These are phyloP conservation scores for Haplographium delicatum DNA, from an alignment of 495 filamentous ascomycete species.

Conservation along the genomic window DNA sequence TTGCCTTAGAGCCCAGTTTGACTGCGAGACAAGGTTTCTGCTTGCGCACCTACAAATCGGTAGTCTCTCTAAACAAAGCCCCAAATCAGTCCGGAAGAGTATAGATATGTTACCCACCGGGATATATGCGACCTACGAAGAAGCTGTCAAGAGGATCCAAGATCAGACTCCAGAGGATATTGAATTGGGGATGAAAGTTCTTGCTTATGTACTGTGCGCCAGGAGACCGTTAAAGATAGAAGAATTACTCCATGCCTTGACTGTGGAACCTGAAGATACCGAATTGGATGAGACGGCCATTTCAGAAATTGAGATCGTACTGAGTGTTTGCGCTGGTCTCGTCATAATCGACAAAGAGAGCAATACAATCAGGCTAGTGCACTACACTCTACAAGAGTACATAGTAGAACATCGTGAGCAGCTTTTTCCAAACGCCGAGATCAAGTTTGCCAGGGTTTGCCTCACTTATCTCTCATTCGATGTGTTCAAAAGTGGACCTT, in stretches of 20 bases:
- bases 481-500: constrained; percentile 2
- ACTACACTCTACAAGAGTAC: constrained; percentile 13
- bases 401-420: not conserved
- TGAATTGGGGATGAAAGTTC: constrained; percentile 25
- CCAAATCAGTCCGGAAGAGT: not conserved
- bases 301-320: constrained; percentile 24
- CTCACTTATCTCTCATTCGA: constrained; percentile 11
- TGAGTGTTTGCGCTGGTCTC: constrained; percentile 30
- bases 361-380: constrained; percentile 25
- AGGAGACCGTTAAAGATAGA: constrained; percentile 21
- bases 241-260: constrained; percentile 33
- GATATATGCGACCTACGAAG: constrained; percentile 24
- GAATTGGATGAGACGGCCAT: constrained; percentile 27
- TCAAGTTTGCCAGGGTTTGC: constrained; percentile 4
- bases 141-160: constrained; percentile 35
- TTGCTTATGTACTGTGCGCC: constrained; percentile 25
- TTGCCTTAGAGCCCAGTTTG: not conserved
- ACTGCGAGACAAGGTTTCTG: not conserved
- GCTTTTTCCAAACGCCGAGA: not conserved
- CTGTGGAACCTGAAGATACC: constrained; percentile 18
- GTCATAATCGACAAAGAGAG: constrained; percentile 31
- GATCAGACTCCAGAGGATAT: constrained; percentile 24
- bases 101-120: no score
- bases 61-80: not conserved
- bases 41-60: not conserved